phyloP scores from a whole-genome alignment of 176 grass and related monocot genomes.

The Avena atlantica region DNA sequence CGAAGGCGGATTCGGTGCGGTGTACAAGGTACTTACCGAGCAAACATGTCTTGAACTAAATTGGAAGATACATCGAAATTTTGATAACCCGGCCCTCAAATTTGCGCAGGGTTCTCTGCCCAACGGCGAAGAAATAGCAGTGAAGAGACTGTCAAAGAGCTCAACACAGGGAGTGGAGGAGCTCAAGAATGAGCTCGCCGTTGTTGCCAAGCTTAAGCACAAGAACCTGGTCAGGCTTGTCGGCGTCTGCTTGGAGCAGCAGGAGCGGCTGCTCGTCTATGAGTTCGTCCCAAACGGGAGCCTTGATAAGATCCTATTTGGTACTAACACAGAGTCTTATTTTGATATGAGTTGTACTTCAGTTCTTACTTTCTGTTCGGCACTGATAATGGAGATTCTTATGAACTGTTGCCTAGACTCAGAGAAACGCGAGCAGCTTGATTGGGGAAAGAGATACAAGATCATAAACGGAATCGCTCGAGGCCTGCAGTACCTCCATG shows the following conservation, averaged over 20 bases:
- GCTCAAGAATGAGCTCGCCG: conserved; percentile 47
- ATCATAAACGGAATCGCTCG: conserved; percentile 63
- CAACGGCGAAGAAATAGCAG: conserved; percentile 45
- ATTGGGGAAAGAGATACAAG: conserved; percentile 52
- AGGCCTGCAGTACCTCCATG: conserved; percentile 74
- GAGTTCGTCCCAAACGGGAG: conserved; percentile 40
- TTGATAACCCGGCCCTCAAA: no score
- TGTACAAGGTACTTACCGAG: conserved; percentile 39
- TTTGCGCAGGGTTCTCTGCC: conserved; percentile 28
- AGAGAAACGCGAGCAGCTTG: conserved; percentile 22
- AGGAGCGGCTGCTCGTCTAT: conserved; percentile 44
- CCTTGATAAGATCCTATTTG: conserved; percentile 27
- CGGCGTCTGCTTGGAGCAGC: conserved; percentile 38
- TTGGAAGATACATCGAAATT: background rate
- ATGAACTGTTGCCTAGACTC: conserved; percentile 19
- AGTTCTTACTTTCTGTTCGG: no score
- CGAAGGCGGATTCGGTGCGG: conserved; percentile 50
- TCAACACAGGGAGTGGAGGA: conserved; percentile 41
- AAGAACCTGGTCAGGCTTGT: conserved; percentile 48
- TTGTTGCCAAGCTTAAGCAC: conserved; percentile 45
- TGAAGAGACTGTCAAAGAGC: conserved; percentile 36
- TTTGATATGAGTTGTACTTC: no score
- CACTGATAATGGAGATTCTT: background rate
- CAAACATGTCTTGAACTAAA: no score
- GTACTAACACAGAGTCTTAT: background rate